Evolutionary conservation across 192 early-diverging fungal genomes (phyloP), one percentile per base, ranked within the genome.

Genomic region (Dispira simplex): DNA sequence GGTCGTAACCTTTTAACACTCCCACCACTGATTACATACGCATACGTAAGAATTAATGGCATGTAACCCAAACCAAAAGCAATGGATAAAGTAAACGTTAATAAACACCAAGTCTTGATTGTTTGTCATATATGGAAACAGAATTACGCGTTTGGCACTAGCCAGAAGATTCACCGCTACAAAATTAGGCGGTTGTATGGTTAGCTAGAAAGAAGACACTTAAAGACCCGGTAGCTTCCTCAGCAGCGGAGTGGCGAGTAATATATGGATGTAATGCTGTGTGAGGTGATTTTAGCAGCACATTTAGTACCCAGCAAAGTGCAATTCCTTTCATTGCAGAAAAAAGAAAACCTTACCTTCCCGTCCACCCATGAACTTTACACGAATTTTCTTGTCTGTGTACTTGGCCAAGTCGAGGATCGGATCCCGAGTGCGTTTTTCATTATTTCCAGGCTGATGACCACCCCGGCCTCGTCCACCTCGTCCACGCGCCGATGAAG

Each of bases 321-420:
- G 32, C 32, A 39, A 39, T 39, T 39, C 32, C 32, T 39, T 39
- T 39, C 32, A 58, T 23, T 10, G 20, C 11, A 1, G n/a, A 62
- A 39, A 46, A 20, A 45, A 32, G 14, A 44, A 32, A 13, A 27
- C 18, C 46, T 47, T 74, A 94, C 92, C 93, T 85, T 98, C 90
- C 48, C 93, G 80, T 46, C 92, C 92, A 39, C 89, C 92, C 63
- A 82, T 87, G 74, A 92, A 97, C 78, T 97, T 90, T 52, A 95
- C 92, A 43, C 84, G 82, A 57, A 98, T 85, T 62, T 85, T 77
- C 73, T 95, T 93, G 66, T 98, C 85, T 76, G 86, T 81, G 78
- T 97, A 95, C 77, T 95, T 96, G 44, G 84, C 77, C 44, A 95
- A 81, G 71, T 98, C 93, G 49, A 98, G 78, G 68, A 98, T 97